phyloP scores from a whole-genome alignment of 2,329 filamentous ascomycete genomes.

The Hymenoscyphus fraxineus region DNA sequence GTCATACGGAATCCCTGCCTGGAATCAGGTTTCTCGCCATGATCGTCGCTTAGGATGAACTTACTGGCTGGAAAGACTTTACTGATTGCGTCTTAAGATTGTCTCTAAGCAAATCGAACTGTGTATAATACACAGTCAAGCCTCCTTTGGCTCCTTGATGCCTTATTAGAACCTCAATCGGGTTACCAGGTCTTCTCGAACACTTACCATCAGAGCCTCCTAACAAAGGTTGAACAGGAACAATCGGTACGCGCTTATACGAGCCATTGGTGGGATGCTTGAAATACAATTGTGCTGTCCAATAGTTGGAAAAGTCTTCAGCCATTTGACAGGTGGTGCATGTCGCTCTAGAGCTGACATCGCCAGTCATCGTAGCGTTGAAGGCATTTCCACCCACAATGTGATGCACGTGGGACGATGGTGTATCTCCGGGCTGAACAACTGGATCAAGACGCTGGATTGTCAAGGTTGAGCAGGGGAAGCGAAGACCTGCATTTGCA shows the following conservation, averaged over 20 bases:
- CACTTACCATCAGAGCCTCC: conserved; percentile 10
- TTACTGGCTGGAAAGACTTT: conserved; percentile 20
- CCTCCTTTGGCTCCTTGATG: conserved; percentile 13
- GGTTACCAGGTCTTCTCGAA: too few relatives aligned
- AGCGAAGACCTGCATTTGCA: conserved; percentile 18
- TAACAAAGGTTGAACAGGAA: conserved; percentile 13
- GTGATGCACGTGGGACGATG: conserved; percentile 20
- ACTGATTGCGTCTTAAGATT: conserved; percentile 17
- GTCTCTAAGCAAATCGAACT: conserved; percentile 14
- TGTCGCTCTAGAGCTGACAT: conserved; percentile 16
- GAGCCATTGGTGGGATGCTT: conserved; percentile 22
- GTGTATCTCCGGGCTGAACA: conserved; percentile 16
- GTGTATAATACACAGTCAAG: conserved; percentile 23
- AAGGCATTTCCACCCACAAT: conserved; percentile 22
- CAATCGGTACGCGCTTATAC: conserved; percentile 16
- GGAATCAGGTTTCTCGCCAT: conserved; percentile 7
- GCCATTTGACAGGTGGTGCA: conserved; percentile 24
- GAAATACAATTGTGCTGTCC: conserved; percentile 29
- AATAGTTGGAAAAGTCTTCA: conserved; percentile 29
- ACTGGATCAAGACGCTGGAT: conserved; percentile 21
- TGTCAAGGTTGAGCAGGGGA: conserved; percentile 19
- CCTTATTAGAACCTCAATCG: neutral
- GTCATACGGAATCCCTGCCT: conserved; percentile 24
- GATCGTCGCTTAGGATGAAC: conserved; percentile 1
- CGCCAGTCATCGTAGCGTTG: conserved; percentile 18